phyloP scores from a whole-genome alignment of 345 rosid genomes.

The Rhodamnia rubescens region DNA sequence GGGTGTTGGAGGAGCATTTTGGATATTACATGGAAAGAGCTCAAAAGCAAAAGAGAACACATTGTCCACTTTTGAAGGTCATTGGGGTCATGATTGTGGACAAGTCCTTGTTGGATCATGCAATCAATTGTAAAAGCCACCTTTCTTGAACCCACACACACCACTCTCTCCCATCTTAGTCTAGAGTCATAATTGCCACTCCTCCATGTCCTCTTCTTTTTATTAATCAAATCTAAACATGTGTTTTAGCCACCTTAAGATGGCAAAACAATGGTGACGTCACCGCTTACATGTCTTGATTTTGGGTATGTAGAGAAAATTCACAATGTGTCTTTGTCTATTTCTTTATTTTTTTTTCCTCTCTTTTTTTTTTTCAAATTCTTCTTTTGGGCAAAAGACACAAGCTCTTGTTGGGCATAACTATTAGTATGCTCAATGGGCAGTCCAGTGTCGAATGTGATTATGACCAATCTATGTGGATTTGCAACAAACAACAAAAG shows the following conservation, averaged over 20 bases:
- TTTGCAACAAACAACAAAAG: not conserved
- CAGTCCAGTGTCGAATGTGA: not conserved
- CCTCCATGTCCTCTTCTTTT: not conserved
- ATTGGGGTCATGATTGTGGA: not conserved
- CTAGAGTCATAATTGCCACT: not conserved
- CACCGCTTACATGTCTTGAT: not conserved
- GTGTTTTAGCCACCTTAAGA: not conserved
- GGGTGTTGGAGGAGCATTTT: not conserved
- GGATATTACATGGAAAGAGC: not conserved
- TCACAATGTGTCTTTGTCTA: not conserved
- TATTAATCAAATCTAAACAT: not conserved
- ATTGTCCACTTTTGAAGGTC: not conserved
- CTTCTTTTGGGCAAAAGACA: not conserved
- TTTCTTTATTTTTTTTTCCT: no score
- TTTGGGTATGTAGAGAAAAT: not conserved
- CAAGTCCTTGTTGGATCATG: not conserved
- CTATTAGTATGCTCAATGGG: not conserved
- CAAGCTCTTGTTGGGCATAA: not conserved
- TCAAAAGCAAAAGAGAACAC: not conserved
- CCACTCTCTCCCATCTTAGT: not conserved
- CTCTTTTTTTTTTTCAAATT: not conserved
- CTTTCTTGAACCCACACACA: not conserved
- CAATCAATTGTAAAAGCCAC: not conserved
- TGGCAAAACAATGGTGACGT: not conserved
- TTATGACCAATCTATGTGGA: not conserved